Evolutionary conservation across 495 filamentous ascomycete genomes (phyloP).

Genomic region (Penicillium chermesinum): DNA sequence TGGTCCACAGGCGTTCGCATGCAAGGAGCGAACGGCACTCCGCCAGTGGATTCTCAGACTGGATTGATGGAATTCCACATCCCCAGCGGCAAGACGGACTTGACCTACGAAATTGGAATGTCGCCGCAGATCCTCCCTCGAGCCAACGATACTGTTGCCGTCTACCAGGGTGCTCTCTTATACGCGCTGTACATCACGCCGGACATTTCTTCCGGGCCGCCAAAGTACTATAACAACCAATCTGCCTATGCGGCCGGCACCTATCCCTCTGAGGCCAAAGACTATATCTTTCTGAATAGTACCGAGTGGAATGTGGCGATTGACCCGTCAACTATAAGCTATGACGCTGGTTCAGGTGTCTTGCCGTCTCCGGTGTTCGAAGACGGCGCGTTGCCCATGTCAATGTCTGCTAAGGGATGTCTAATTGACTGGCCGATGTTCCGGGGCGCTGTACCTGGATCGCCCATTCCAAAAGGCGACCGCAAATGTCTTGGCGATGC

Average conservation of each 20-base stretch:
- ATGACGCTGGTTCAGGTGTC: slow-evolving; percentile 6
- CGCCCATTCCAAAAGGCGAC: slow-evolving; percentile 29
- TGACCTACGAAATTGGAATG: slow-evolving; percentile 15
- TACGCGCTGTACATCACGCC: slow-evolving; percentile 40
- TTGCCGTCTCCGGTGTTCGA: slow-evolving; percentile 46
- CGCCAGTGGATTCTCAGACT: slow-evolving; percentile 17
- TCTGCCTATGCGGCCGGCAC: slow-evolving; percentile 6
- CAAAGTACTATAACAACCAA: slow-evolving; percentile 11
- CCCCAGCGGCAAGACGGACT: slow-evolving; percentile 5
- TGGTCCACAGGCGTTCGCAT: slow-evolving; percentile 36
- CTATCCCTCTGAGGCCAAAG: slow-evolving; percentile 7
- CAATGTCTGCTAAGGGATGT: slow-evolving; percentile 46
- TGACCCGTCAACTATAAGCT: slow-evolving; percentile 16
- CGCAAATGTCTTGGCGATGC: slow-evolving; percentile 37
- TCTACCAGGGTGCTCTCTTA: slow-evolving; percentile 51
- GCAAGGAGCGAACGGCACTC: neutral
- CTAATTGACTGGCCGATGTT: slow-evolving; percentile 50
- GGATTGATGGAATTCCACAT: slow-evolving; percentile 18
- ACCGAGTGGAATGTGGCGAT: slow-evolving; percentile 22
- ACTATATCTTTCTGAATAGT: slow-evolving; percentile 5
- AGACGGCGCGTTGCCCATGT: slow-evolving; percentile 41
- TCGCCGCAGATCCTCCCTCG: slow-evolving; percentile 28
- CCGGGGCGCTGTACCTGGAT: slow-evolving; percentile 41
- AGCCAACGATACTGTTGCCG: slow-evolving; percentile 49
- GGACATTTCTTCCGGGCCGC: slow-evolving; percentile 8